Base-by-base conservation (phyloP, 2,329 filamentous ascomycete genomes). In the Bertia moriformis region DNA sequence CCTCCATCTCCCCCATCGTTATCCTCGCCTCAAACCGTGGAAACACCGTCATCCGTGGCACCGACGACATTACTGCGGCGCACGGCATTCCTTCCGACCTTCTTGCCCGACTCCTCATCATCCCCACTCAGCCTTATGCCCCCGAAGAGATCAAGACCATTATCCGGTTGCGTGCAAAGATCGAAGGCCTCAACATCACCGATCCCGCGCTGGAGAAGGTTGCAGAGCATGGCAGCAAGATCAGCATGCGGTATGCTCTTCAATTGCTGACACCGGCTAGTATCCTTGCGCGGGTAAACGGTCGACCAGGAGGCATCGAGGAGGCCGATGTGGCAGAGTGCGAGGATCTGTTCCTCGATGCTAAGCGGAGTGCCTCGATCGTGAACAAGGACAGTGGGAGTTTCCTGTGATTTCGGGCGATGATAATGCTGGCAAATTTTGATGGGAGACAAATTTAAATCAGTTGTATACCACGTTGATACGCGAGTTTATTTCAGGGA, bases 1-100 rank as follows among this genome's bases (percentile, higher is more conserved):
- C 85, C 41, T 75, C 79, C 48, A 93, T 98, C 53, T 89, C 89
- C 2, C 91, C 91, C 42, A 94, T 98, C 53, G 91, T 98, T 44
- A 91, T 98, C 48, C 79, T 98, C 44, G 91, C 91, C 43, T 96
- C 91, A 32, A 98, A 98, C 66, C 82, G 91, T 52, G 91, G 91
- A 58, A 81, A 88, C 68, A 89, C 85, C 46, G 83, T 86, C 47
- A 91, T 98, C 55, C 84, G 87, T 50, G 89, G 89, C 54, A 89
- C 83, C 41, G 73, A 82, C 49, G 75, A 84, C 57, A 71, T 91
- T 54, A 70, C 83, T 49, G 86, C 87, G 41, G 85, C 91, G 3
- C 91, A 98, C 62, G 91, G 91, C 53, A 81, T 98, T 49, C 91
- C 91, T 14, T 77, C 89, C 7, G 91, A 98, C 60, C 87, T 98